phyloP scores from a whole-genome alignment of 495 filamentous ascomycete genomes.

The Daldinia childiae region DNA sequence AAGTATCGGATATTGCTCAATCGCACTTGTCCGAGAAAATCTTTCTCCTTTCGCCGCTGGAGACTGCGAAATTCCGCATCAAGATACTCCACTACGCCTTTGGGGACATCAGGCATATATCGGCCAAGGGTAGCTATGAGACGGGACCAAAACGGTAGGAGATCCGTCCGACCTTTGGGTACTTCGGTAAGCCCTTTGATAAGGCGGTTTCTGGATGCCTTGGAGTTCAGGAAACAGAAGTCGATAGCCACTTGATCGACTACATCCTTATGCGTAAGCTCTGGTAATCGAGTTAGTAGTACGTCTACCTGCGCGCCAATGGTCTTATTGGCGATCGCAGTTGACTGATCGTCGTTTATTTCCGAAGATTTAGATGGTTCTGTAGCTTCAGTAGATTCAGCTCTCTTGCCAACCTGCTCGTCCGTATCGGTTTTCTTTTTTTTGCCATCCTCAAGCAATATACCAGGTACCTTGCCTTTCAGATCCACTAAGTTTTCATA shows the following conservation, averaged over 20 bases:
- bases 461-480: constrained; percentile 92
- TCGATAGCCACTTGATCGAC: constrained; percentile 93
- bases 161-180: constrained; percentile 89
- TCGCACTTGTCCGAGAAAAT: constrained; percentile 92
- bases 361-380: constrained; percentile 63
- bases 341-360: constrained; percentile 81
- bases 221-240: constrained; percentile 98
- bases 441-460: constrained; percentile 92
- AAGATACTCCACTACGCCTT: constrained; percentile 90
- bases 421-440: constrained; percentile 86
- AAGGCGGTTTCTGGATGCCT: constrained; percentile 93
- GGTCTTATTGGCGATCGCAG: constrained; percentile 95
- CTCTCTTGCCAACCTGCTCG: constrained; percentile 69
- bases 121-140: constrained; percentile 92
- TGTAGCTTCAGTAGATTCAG: constrained; percentile 56
- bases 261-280: constrained; percentile 88
- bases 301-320: constrained; percentile 97
- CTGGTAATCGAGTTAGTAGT: constrained; percentile 84
- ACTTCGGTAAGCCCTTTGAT: constrained; percentile 94
- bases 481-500: constrained; percentile 97
- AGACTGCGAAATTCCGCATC: constrained; percentile 97
- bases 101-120: constrained; percentile 91
- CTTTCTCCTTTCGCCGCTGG: constrained; percentile 97
- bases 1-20: constrained; percentile 96
- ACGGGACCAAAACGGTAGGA: constrained; percentile 91